Evolutionary conservation across 2,329 filamentous ascomycete species (phyloP), one percentile per base, ranked within the genome.

Genomic region (Tolypocladium amazonense): DNA sequence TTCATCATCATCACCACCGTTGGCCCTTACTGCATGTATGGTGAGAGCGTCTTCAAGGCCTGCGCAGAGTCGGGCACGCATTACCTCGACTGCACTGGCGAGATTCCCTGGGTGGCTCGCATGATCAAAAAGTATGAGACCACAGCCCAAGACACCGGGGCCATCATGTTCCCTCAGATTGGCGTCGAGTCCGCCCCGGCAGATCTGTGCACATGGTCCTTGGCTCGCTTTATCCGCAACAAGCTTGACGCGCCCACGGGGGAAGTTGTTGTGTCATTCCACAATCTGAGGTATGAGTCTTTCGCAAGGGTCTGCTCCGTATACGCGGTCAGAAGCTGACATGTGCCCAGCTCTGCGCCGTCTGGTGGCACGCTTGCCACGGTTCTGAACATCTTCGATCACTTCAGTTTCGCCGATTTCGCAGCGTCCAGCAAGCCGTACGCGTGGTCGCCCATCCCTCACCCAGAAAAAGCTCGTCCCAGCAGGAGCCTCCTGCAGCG

Each of bases 361-460:
- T 88, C 85, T 1, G 86, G 86, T n/a, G 86, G 86, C 55, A 87
- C 89, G 2, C 73, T 92, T 5, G 79, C 83, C 39, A 92, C 90
- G 0, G 76, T 86, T 4, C 71, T 97, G 18, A 80, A 70, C 55
- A 64, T 85, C 27, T 76, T 85, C 60, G 84, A 87, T 33, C 70
- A 72, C 54, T 85, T 80, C 66, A 73, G 74, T 27, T 57, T 82
- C 23, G 72, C 75, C 56, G 75, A 86, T 58, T 64, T 87, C 7
- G 68, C 67, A 18, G 73, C 71, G 3, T 73, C 80, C 2, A 69
- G 74, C 58, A 69, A 71, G 30, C 84, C 85, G 18, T 87, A 80
- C 66, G 79, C 80, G 1, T 71, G 83, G 12, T 88, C 84, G 0
- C 85, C 86, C 0, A 68, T 85, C 15, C 75, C 79, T 2, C 79